Base-by-base conservation (phyloP, 2,329 filamentous ascomycete species). In the Calonectria pteridis region DNA sequence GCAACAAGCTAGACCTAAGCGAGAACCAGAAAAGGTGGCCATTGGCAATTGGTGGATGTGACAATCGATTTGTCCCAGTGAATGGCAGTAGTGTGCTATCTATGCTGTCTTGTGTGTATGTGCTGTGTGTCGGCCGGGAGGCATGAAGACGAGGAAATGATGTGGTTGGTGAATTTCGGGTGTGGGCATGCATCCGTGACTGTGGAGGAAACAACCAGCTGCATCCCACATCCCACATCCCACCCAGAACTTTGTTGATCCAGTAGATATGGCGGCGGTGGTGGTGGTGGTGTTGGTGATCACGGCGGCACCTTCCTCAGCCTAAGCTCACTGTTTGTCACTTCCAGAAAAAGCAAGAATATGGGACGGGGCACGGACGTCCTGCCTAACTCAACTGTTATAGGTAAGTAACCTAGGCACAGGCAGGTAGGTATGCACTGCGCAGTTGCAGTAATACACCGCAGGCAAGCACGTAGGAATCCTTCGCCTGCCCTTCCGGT, bases 331-430 rank as follows among this genome's bases (percentile, higher is more conserved):
- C 40, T 26, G 23, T 40, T 62, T 62, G 33, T 40, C 55, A 40
- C 55, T 62, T 62, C 33, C 55, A 62, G 55, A 62, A 62, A 62
- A 62, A 62, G 55, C 55, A 62, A 62, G 23, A 35, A 40, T 5
- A 58, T 58, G 33, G 35, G 33, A 62, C 26, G 55, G 55, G 35
- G 33, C 33, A 40, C 33, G 55, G 55, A 76, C 75, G 67, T 73
- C 74, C 73, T 74, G 66, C 69, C 74, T 71, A 76, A 53, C 43
- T 33, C 33, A 62, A 28, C 55, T 40, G 14, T 26, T 62, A 28
- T 62, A 40, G 55, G 55, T 23, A 59, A 58, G 55, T 23, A 59
- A 58, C 55, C n/a, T 33, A 62, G 55, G 37, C 23, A 28, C 35
- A 59, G 5, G 14, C n/a, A 55, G 53, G 55, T 23, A 55, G 53